These are phyloP conservation scores for Boletus subparvulus DNA, from an alignment of 768 basidiomycete genomes.

Conservation along the genomic window DNA sequence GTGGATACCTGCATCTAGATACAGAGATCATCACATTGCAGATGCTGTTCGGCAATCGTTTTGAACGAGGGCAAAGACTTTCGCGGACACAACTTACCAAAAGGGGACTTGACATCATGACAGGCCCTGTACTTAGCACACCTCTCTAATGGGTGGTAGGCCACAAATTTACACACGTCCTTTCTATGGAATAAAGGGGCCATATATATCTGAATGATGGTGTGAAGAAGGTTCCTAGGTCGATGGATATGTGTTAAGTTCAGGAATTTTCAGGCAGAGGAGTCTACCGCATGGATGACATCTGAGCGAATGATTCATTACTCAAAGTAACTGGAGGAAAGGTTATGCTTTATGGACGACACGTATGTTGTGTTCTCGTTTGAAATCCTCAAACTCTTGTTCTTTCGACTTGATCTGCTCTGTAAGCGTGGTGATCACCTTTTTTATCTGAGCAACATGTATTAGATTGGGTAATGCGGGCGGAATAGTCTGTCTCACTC, in stretches of 20 bases:
- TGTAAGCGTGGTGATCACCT: conserved; percentile 72
- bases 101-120: conserved; percentile 1
- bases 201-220: not conserved
- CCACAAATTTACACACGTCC: not conserved
- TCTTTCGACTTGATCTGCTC: conserved; percentile 91
- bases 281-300: not conserved
- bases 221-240: not conserved
- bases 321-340: conserved; percentile 5
- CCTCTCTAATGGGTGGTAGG: not conserved
- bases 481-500: conserved; percentile 49
- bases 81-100: conserved; percentile 4
- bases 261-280: not conserved
- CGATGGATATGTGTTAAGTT: not conserved
- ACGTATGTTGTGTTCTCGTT: conserved; percentile 73
- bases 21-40: not conserved
- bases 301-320: not conserved
- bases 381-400: conserved; percentile 77
- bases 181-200: not conserved
- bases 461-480: conserved; percentile 3
- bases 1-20: not conserved
- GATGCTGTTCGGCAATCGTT: not conserved
- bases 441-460: conserved; percentile 61
- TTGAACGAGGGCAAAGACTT: not conserved
- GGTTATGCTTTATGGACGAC: conserved; percentile 42
- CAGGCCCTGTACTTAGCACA: not conserved